Evolutionary conservation across 108 stramenopile genomes (phyloP).

Genomic region (Pseudonitzschia pungens): DNA sequence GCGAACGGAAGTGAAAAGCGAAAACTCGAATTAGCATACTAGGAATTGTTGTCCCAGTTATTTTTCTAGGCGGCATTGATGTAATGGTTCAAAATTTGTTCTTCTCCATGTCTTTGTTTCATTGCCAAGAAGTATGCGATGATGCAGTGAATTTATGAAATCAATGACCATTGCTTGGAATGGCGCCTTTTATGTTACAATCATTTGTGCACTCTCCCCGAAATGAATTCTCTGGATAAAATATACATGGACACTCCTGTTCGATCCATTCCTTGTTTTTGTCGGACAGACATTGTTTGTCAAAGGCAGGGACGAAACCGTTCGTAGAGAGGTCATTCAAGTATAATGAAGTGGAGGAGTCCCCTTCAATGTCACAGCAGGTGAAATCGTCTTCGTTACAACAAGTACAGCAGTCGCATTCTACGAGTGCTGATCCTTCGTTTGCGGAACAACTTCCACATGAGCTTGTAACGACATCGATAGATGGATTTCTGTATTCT

Average conservation of each 20-base stretch:
- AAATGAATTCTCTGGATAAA: not conserved
- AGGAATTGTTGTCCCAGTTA: no score
- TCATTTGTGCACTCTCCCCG: not conserved
- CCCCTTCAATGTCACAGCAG: not conserved
- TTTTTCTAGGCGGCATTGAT: no score
- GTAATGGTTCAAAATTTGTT: no score
- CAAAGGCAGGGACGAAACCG: not conserved
- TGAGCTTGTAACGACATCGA: not conserved
- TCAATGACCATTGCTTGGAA: not conserved
- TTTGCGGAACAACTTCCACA: not conserved
- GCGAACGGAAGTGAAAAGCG: no score
- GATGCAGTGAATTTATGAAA: not conserved
- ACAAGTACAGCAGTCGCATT: conserved; percentile 15
- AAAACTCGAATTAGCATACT: no score
- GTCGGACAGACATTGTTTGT: not conserved
- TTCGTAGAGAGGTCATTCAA: not conserved
- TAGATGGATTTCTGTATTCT: not conserved
- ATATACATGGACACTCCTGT: not conserved
- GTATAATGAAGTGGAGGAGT: no score
- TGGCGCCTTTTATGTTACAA: not conserved
- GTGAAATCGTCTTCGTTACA: not conserved
- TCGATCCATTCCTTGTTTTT: not conserved
- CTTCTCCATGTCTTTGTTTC: no score
- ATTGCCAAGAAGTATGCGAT: no score
- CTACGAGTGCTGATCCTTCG: not conserved